phyloP scores from a whole-genome alignment of 2,329 filamentous ascomycete species.

The Chaetomiaceae sp. region DNA sequence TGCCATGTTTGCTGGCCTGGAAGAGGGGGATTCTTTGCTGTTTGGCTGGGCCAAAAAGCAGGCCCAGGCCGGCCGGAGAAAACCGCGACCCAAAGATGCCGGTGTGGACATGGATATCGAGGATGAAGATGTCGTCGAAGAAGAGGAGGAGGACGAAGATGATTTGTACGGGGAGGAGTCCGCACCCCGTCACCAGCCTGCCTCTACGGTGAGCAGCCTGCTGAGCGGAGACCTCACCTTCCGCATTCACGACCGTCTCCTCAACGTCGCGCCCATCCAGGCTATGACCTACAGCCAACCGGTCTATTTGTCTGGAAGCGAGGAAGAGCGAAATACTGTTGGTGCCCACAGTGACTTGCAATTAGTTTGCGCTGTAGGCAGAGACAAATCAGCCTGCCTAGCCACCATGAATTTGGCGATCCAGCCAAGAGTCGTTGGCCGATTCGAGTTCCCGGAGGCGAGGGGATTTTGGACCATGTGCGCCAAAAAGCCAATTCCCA shows the following conservation, averaged over 20 bases:
- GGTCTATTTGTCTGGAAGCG: slow-evolving; percentile 38
- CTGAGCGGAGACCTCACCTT: slow-evolving; percentile 66
- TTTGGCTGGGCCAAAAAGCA: slow-evolving; percentile 73
- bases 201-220: slow-evolving; percentile 36
- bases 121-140: slow-evolving; percentile 50
- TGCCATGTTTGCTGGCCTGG: slow-evolving; percentile 78
- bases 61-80: slow-evolving; percentile 56
- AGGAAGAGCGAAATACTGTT: slow-evolving; percentile 39
- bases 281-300: slow-evolving; percentile 66
- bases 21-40: slow-evolving; percentile 74
- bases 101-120: slow-evolving; percentile 52
- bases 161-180: slow-evolving; percentile 60
- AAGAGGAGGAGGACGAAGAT: slow-evolving; percentile 42
- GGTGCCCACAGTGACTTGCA: slow-evolving; percentile 54
- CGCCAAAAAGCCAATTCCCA: slow-evolving; percentile 62
- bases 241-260: slow-evolving; percentile 68
- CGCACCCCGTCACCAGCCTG: slow-evolving; percentile 31
- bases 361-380: slow-evolving; percentile 57
- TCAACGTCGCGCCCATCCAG: slow-evolving; percentile 74
- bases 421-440: slow-evolving; percentile 64
- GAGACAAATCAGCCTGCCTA: slow-evolving; percentile 62
- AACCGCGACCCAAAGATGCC: slow-evolving; percentile 54
- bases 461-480: slow-evolving; percentile 77
- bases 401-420: slow-evolving; percentile 75
- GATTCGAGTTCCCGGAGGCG: slow-evolving; percentile 67